Percentiles rank a stretch among this genome's conserved stretches.
Conservation (phyloP, 768 basidiomycete genomes). For the Pholiota microspora region DNA sequence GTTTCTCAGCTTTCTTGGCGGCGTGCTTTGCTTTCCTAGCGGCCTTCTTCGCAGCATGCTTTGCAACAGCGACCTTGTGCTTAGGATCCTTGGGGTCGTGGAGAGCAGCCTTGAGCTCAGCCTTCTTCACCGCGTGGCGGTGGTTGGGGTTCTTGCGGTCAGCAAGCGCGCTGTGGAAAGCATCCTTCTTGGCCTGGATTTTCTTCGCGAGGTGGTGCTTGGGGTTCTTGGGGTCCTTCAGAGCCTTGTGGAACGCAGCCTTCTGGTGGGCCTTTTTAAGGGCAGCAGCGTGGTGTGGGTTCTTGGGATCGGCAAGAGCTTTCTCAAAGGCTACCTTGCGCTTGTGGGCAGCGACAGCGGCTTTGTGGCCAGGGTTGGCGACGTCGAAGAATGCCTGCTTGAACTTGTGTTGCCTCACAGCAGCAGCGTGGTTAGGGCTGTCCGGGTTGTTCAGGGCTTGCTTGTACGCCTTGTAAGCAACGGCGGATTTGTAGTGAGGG, state of each 20-base stretch:
- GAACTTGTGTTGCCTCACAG: constrained; percentile 3
- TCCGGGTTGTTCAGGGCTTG: constrained; percentile 8
- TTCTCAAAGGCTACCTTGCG: constrained; percentile 3
- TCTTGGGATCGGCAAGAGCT: constrained; percentile 8
- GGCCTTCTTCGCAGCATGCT: constrained; percentile 4
- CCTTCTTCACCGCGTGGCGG: neutral
- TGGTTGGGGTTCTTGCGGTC: constrained; percentile 13
- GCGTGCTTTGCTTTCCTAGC: constrained; percentile 3
- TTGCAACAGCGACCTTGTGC: neutral
- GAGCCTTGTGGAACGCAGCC: constrained; percentile 3
- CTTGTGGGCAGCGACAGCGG: constrained; percentile 7
- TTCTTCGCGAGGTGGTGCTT: constrained; percentile 1
- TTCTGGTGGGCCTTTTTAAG: neutral
- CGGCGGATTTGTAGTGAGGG: constrained; percentile 7
- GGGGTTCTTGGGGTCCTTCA: constrained; percentile 3
- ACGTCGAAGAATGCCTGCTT: constrained; percentile 16
- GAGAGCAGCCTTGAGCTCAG: neutral
- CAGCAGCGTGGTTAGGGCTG: constrained; percentile 10
- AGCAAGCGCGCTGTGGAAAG: constrained; percentile 4
- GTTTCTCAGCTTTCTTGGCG: constrained; percentile 4
- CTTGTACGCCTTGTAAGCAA: constrained; percentile 5
- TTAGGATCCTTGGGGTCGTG: constrained; percentile 1
- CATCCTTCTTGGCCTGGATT: neutral
- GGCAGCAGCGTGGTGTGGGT: constrained; percentile 11
- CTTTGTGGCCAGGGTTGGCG: constrained; percentile 12